A percentile compares a stretch with the other conserved stretches of the same genome.
Evolutionary conservation across 352 stramenopile genomes (phyloP).

Genomic region (Pythium plurisporium): DNA sequence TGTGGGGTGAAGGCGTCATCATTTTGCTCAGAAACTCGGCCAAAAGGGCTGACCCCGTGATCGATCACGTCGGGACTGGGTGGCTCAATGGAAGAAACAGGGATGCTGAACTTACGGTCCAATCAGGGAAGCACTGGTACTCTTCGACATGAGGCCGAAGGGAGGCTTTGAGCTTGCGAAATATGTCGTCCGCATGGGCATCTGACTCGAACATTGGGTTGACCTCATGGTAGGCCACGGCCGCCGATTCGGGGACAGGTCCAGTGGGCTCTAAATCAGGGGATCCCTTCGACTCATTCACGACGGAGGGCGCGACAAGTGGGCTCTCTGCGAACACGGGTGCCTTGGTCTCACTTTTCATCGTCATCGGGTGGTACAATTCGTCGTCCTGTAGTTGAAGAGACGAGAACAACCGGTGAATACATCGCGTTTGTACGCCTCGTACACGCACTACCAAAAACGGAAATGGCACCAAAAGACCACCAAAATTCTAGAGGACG

Average conservation of each 20-base stretch:
- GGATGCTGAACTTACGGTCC: constrained; percentile 45
- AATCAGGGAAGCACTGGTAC: constrained; percentile 43
- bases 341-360: constrained; percentile 22
- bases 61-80: neutral
- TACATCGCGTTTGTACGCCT: neutral
- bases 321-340: constrained; percentile 11
- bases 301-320: neutral
- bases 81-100: neutral
- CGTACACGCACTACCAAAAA: neutral
- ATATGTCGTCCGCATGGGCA: constrained; percentile 39
- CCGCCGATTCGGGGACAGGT: constrained; percentile 45
- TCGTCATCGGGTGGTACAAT: constrained; percentile 22
- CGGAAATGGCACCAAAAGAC: neutral
- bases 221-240: constrained; percentile 51
- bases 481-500: neutral
- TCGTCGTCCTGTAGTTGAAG: constrained; percentile 23
- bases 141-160: constrained; percentile 45
- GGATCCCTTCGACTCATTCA: constrained; percentile 23
- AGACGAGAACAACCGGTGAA: constrained; percentile 9
- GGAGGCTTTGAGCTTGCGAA: constrained; percentile 42
- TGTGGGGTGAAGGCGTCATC: constrained; percentile 23
- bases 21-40: constrained; percentile 22
- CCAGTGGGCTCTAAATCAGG: constrained; percentile 35
- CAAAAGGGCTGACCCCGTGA: constrained; percentile 7
- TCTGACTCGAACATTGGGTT: constrained; percentile 75